phyloP scores from a whole-genome alignment of 208 protist genomes.

The Entamoeba histolytica region DNA sequence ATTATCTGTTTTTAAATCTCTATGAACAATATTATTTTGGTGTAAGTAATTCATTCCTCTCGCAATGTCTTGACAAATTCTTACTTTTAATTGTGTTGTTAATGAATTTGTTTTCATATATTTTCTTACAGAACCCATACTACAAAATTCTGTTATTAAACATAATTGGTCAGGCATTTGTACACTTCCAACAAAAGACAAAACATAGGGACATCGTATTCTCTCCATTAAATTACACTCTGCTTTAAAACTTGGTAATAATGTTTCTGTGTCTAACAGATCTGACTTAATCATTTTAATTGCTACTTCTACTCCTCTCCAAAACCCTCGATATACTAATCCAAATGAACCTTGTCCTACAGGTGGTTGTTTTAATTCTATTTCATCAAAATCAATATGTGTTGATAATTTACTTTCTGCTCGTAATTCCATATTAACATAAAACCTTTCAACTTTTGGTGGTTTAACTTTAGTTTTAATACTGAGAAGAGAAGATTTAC shows the following conservation, averaged over 20 bases:
- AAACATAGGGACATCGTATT: background rate
- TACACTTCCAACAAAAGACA: background rate
- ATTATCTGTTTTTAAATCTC: background rate
- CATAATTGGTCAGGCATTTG: background rate
- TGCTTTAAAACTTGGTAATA: background rate
- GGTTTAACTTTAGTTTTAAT: background rate
- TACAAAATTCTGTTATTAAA: background rate
- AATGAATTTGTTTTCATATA: background rate
- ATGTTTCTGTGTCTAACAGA: background rate
- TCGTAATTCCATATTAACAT: background rate
- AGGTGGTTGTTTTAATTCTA: background rate
- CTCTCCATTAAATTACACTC: background rate
- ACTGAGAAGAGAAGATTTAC: background rate
- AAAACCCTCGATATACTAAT: background rate
- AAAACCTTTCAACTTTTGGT: background rate
- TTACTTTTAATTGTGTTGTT: background rate
- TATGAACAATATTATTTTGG: background rate
- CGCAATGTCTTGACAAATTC: background rate
- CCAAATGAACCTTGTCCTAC: background rate
- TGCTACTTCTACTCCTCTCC: background rate
- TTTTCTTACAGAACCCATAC: background rate
- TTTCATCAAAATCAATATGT: background rate
- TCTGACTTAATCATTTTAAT: background rate
- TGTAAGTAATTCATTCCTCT: background rate
- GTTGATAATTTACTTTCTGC: background rate